Percentiles rank a stretch among this genome's conserved stretches.
These are phyloP conservation scores for Fomitiporia mediterranea DNA, from an alignment of 1,284 basidiomycete species.

Conservation along the genomic window DNA sequence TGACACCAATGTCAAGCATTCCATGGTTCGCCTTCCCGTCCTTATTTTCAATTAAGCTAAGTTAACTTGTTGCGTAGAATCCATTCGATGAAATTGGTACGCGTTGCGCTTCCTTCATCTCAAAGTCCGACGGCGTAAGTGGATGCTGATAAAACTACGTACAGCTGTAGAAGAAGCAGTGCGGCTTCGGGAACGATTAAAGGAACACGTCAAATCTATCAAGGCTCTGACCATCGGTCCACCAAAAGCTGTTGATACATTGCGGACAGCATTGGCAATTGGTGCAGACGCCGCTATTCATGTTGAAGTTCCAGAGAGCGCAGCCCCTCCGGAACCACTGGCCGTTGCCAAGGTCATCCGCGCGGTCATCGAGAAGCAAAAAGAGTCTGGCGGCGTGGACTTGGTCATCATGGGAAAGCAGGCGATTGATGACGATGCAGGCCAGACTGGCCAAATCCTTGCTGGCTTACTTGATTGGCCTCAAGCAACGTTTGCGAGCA, in stretches of 20 bases:
- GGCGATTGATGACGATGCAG: slow-evolving; percentile 95
- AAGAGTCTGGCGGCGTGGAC: slow-evolving; percentile 61
- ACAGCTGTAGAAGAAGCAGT: slow-evolving; percentile 97
- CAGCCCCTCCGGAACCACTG: slow-evolving; percentile 76
- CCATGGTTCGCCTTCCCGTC: slow-evolving; percentile 86
- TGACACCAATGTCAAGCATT: slow-evolving; percentile 94
- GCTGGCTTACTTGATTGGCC: slow-evolving; percentile 91
- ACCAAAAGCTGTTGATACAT: slow-evolving; percentile 83
- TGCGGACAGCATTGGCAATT: slow-evolving; percentile 97
- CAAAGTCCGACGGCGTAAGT: too few species aligned
- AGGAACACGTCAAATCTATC: slow-evolving; percentile 76
- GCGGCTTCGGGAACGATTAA: slow-evolving; percentile 81
- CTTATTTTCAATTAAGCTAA: too few species aligned
- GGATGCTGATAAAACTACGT: background rate
- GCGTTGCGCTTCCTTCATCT: background rate
- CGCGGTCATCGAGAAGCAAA: slow-evolving; percentile 70
- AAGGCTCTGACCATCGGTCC: slow-evolving; percentile 93
- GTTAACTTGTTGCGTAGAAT: too few species aligned
- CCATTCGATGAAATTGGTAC: slow-evolving; percentile 95
- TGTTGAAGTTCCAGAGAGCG: slow-evolving; percentile 76
- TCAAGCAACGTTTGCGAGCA: slow-evolving; percentile 94
- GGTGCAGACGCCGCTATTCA: slow-evolving; percentile 94
- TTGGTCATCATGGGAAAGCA: slow-evolving; percentile 98
- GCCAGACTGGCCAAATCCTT: slow-evolving; percentile 98
- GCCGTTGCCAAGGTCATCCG: slow-evolving; percentile 83